Base-by-base conservation (phyloP, 148 eudicot genomes). In the Rhododendron ovatum region DNA sequence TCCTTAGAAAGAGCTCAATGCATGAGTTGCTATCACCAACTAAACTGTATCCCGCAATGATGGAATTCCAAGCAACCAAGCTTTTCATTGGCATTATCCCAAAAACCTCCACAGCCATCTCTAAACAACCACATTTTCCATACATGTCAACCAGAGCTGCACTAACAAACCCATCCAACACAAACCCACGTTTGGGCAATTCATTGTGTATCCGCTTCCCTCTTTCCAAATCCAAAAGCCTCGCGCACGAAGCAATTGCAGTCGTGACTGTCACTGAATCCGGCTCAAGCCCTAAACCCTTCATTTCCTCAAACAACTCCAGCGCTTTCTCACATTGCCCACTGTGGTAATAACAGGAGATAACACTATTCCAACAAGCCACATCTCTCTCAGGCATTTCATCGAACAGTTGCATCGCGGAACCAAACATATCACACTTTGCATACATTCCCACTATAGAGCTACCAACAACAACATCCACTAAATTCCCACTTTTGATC, bases 111-210 rank as follows among this genome's bases (percentile, higher is more conserved):
- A 45, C n/a, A 24, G 90, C 90, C 81, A 71, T 87, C 61, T 87
- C 83, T 55, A 89, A 76, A 45, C 82, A 82, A 63, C 90, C 90
- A 78, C 89, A 89, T 84, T 87, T 89, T 75, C 89, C 90, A 77
- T 89, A 89, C 85, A 89, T 78, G 73, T 89, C 90, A 43, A 87
- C 89, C 6, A 89, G 87, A 53, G 90, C 90, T n/a, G 90, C 47
- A 61, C 87, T 65, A 59, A 89, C 73, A 85, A 76, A 59, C 41
- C 80, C 81, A 57, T 89, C 89, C 63, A 89, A 79, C 13, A 41
- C 75, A 84, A 77, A 67, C 12, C 90, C 89, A 77, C 45, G n/a
- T 77, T 41, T 20, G 13, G 43, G 7, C 51, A 75, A 5, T 37
- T 18, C 79, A 8, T 37, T 17, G 79, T 75, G 79, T 35, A 75